Percentiles rank a stretch among this genome's conserved stretches.
Evolutionary conservation across 2,329 filamentous ascomycete genomes (phyloP).

Genomic region (Arthrobotrys sinensis): DNA sequence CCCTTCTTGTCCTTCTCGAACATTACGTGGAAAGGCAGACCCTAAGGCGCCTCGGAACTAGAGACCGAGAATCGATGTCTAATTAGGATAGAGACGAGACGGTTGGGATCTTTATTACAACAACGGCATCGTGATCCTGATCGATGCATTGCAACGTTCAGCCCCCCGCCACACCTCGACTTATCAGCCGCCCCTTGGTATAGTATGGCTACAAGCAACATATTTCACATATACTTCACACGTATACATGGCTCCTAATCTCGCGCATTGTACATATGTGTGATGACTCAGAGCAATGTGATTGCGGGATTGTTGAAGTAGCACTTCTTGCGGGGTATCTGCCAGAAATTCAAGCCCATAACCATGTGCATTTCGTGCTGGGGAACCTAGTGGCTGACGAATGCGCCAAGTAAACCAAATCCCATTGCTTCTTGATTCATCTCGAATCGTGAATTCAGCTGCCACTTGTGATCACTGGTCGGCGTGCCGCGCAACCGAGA

Average conservation of each 20-base stretch:
- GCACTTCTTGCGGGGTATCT: slow-evolving; percentile 12
- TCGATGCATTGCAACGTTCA: slow-evolving; percentile 23
- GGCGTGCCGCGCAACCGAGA: slow-evolving; percentile 43
- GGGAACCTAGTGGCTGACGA: slow-evolving; percentile 39
- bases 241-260: background rate
- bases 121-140: slow-evolving; percentile 30
- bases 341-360: background rate
- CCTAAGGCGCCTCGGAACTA: slow-evolving; percentile 48
- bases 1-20: slow-evolving; percentile 42
- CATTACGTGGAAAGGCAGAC: slow-evolving; percentile 61
- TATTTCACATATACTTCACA: background rate
- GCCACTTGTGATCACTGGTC: slow-evolving; percentile 11
- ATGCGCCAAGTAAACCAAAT: slow-evolving; percentile 11
- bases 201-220: background rate
- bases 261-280: slow-evolving; percentile 6
- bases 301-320: background rate
- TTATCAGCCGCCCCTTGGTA: background rate
- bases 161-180: slow-evolving; percentile 12
- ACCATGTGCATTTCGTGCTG: background rate
- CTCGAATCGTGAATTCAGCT: slow-evolving; percentile 39
- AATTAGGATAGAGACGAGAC: slow-evolving; percentile 14
- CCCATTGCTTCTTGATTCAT: slow-evolving; percentile 24
- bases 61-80: slow-evolving; percentile 26
- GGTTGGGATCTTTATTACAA: slow-evolving; percentile 1
- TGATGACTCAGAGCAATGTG: slow-evolving; percentile 22